Base-by-base conservation (phyloP, 177 flowering plant species). In the Vitis hybrid region DNA sequence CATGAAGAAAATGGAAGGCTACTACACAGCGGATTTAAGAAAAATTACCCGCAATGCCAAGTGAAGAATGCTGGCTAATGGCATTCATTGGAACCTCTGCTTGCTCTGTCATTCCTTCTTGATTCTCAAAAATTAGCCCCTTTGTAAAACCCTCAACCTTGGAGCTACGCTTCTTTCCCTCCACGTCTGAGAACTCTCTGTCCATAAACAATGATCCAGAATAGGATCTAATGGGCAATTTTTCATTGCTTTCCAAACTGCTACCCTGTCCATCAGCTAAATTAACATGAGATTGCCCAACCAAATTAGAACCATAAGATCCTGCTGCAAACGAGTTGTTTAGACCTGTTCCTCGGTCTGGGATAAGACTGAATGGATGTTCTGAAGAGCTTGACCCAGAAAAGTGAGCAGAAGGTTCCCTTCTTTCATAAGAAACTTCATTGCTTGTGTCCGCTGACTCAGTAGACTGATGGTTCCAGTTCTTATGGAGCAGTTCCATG, bases 401-500 rank as follows among this genome's bases (percentile, higher is more conserved):
- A 69, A 75, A 84, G 39, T 74, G 73, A 75, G 87, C 81, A 49
- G 87, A 70, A 29, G 86, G 73, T 51, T 79, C 83, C 71, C 76
- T 79, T 52, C 81, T 85, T 45, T 83, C 91, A 71, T 65, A 74
- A 7, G 85, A 64, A 16, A 49, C 64, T 60, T 76, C 75, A 63
- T 75, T 73, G 20, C 73, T 77, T 57, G 74, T 69, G 62, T 86
- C 78, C 31, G 73, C 55, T 1, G 79, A 73, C 63, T 71, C 79
- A 18, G 60, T 63, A 60, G 88, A 55, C 26, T 83, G 88, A 64
- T 75, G 67, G 31, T 79, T 81, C 45, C 79, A 39, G 66, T 84
- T 89, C 73, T 83, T 84, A 75, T 87, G 86, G 8, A 87, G 89
- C 67, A 86, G 62, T 15, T 92, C 97, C 93, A 89, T 76, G 60